These are phyloP conservation scores for Blastobotrys serpentis DNA, from an alignment of 1,139 yeast species.

Conservation along the genomic window DNA sequence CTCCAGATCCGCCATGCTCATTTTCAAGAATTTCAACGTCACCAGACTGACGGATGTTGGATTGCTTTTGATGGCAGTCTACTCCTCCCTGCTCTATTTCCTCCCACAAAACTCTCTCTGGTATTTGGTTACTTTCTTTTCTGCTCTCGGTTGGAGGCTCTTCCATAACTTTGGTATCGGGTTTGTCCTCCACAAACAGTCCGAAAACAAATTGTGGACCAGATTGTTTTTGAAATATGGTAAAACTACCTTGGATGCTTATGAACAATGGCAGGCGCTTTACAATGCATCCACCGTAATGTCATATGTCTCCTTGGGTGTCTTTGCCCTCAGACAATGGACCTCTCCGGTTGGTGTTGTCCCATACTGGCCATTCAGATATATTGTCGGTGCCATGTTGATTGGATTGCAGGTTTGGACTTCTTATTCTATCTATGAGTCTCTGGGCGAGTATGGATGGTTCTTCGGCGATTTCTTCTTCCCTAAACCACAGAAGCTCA, in stretches of 20 bases:
- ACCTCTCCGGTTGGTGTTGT: constrained; percentile 34
- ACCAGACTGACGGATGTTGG: constrained; percentile 66
- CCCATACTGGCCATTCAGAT: constrained; percentile 50
- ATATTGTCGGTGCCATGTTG: constrained; percentile 56
- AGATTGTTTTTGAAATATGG: constrained; percentile 66
- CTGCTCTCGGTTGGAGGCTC: constrained; percentile 53
- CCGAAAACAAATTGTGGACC: constrained; percentile 63
- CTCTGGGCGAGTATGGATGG: constrained; percentile 87
- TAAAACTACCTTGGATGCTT: constrained; percentile 64
- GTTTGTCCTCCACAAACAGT: constrained; percentile 57
- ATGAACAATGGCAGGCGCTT: constrained; percentile 72
- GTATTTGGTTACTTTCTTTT: constrained; percentile 43
- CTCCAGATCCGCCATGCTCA: constrained; percentile 51
- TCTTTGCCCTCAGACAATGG: constrained; percentile 40
- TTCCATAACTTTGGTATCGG: constrained; percentile 56
- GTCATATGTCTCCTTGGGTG: constrained; percentile 43
- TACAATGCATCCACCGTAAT: constrained; percentile 53
- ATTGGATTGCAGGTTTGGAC: constrained; percentile 70
- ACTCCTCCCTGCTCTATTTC: constrained; percentile 49
- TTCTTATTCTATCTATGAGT: constrained; percentile 64
- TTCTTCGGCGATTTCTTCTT: constrained; percentile 85
- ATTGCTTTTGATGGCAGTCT: constrained; percentile 49
- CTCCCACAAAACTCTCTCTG: constrained; percentile 38
- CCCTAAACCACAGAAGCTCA: constrained; percentile 51
- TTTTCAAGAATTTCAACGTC: constrained; percentile 59